Evolutionary conservation across 2,329 filamentous ascomycete species (phyloP), one percentile per base, ranked within the genome.

Genomic region (Botryotinia narcissicola): DNA sequence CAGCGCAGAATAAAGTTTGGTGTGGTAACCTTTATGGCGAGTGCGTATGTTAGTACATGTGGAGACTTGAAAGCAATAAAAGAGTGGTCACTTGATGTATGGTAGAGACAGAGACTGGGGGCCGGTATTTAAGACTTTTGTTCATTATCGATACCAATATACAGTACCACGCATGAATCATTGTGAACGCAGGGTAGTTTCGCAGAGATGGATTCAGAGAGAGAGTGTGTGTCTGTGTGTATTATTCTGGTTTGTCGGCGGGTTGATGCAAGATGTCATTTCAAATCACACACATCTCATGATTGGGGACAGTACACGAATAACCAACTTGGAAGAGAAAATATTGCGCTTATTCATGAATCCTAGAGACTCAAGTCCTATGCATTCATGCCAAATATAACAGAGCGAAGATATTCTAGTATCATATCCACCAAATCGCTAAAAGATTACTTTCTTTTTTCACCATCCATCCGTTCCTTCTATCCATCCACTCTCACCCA

Each of bases 331-430:
- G 29, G 18, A 32, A 29, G n/a, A 40, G 44, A 48, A 66, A 35
- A 16, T 54, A 5, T 67, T 54, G 25, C 48, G 25, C n/a, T 54
- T n/a, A 54, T 40, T 57, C 12, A 10, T 57, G 16, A 57, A 57
- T 22, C 16, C 64, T n/a, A 48, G 20, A 3, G 8, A 48, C n/a
- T 9, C 44, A 32, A 18, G 0, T 16, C n/a, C 29, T 32, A 48
- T 48, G 29, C 3, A 48, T 66, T 29, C 29, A 46, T 42, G 7
- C 37, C 14, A 66, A 46, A 64, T n/a, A 5, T 40, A 29, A 57
- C 64, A 68, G 35, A 42, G 35, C 10, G 66, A 51, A 68, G 66
- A 57, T 57, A 7, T 68, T 57, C 5, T 57, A n/a, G 66, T 68
- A 68, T 68, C 35, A 40, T 40, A 14, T 35, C 6, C 29, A 29